These are phyloP conservation scores for Alectoria sarmentosa DNA, from an alignment of 495 filamentous ascomycete genomes.

Conservation along the genomic window DNA sequence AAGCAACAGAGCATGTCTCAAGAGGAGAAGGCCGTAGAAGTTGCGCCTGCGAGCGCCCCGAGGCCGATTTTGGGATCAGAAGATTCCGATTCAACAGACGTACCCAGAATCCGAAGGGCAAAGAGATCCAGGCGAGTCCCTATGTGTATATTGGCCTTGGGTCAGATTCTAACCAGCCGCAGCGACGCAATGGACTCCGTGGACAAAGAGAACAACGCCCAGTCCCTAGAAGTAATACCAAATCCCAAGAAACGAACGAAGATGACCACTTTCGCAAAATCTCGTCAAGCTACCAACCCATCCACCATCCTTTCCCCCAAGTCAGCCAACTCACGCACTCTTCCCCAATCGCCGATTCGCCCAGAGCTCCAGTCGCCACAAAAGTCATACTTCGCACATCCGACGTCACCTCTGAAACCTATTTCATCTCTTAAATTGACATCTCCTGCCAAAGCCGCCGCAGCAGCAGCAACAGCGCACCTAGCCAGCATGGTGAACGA, in stretches of 20 bases:
- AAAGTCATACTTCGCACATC: conserved; percentile 44
- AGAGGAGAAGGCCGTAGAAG: conserved; percentile 24
- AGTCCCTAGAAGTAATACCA: conserved; percentile 36
- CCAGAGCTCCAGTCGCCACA: conserved; percentile 39
- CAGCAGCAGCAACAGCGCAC: conserved; percentile 29
- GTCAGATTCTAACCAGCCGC: conserved; percentile 11
- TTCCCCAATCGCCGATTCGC: conserved; percentile 51
- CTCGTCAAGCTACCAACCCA: conserved; percentile 32
- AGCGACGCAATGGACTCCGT: conserved; percentile 58
- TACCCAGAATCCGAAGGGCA: conserved; percentile 21
- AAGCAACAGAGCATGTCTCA: conserved; percentile 29
- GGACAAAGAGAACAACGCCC: conserved; percentile 73
- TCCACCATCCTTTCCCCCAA: conserved; percentile 69
- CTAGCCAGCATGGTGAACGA: conserved; percentile 22
- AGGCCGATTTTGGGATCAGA: conserved; percentile 24
- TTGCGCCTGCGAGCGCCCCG: background rate
- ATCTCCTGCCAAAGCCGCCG: conserved; percentile 33
- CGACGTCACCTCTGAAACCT: conserved; percentile 49
- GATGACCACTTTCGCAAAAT: conserved; percentile 26
- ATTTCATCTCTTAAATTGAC: conserved; percentile 43
- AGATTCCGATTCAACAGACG: conserved; percentile 16
- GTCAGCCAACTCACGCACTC: conserved; percentile 67
- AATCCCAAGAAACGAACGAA: conserved; percentile 57
- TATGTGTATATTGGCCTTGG: conserved; percentile 1
- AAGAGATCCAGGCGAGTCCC: conserved; percentile 56